phyloP scores from a whole-genome alignment of 768 basidiomycete genomes.

The Suillus brevipes region DNA sequence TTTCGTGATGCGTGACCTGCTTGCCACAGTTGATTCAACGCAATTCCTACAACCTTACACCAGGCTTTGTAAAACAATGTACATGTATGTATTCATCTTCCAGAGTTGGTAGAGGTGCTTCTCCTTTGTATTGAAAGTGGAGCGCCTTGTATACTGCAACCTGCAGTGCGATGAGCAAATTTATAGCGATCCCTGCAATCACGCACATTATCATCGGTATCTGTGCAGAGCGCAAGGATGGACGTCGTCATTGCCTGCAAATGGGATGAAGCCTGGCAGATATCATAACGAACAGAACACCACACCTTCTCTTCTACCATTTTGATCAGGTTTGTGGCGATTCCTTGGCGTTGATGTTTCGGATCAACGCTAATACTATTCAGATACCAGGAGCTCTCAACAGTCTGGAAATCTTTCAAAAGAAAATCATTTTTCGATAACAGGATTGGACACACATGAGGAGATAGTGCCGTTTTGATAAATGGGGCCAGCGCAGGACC shows the following conservation, averaged over 20 bases:
- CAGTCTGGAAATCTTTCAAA: not conserved
- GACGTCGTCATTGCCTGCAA: not conserved
- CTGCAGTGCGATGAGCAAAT: not conserved
- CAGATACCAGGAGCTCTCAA: not conserved
- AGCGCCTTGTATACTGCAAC: constrained; percentile 2
- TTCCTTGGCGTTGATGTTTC: not conserved
- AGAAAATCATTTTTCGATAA: not conserved
- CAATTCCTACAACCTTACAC: not conserved
- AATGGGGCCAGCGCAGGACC: not conserved
- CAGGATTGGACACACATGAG: not conserved
- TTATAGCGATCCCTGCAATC: not conserved
- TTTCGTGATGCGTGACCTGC: too few relatives aligned
- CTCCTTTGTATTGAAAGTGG: not conserved
- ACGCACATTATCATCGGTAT: not conserved
- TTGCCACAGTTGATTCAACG: too few relatives aligned
- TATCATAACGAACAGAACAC: not conserved
- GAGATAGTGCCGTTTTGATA: not conserved
- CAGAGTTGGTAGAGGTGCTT: not conserved
- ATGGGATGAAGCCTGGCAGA: not conserved
- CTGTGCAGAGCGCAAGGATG: not conserved
- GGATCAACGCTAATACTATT: not conserved
- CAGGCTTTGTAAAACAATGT: not conserved
- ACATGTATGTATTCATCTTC: not conserved
- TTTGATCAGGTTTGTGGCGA: not conserved
- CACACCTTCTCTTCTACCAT: not conserved